phyloP scores from a whole-genome alignment of 192 early-diverging fungal species.

The Mortierella hygrophila region DNA sequence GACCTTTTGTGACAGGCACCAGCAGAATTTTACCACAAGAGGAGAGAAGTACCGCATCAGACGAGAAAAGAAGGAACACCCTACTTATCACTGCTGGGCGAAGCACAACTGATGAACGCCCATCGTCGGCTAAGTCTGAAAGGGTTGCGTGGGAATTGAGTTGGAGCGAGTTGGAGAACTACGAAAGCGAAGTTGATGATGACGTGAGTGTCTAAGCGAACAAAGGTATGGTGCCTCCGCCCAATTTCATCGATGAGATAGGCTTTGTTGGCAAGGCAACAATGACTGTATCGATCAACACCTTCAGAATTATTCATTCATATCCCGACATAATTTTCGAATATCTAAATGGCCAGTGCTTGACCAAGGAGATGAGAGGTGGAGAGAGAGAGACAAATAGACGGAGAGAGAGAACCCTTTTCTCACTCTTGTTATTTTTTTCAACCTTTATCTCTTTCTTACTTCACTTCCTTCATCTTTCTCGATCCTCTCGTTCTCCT shows the following conservation, averaged over 20 bases:
- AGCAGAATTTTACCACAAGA: too few relatives aligned
- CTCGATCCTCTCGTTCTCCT: neutral
- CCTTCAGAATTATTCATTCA: neutral
- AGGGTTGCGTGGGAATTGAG: too few relatives aligned
- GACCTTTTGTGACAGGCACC: too few relatives aligned
- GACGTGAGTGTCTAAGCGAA: neutral
- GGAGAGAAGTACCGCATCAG: neutral
- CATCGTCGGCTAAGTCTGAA: too few relatives aligned
- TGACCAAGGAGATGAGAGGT: neutral
- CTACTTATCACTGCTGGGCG: neutral
- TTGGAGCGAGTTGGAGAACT: too few relatives aligned
- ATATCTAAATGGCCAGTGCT: neutral
- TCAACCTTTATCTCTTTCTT: neutral
- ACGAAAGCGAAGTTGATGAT: too few relatives aligned
- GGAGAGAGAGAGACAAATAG: neutral
- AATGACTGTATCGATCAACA: neutral
- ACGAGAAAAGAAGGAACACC: too few relatives aligned
- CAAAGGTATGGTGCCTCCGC: neutral
- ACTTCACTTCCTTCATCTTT: neutral
- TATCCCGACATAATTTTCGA: neutral
- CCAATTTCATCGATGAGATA: neutral
- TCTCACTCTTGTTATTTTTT: neutral
- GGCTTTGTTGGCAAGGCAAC: neutral
- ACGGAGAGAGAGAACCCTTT: neutral
- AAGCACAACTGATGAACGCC: neutral